phyloP scores from a whole-genome alignment of 192 early-diverging fungal genomes.

The Dimargaris cristalligena region DNA sequence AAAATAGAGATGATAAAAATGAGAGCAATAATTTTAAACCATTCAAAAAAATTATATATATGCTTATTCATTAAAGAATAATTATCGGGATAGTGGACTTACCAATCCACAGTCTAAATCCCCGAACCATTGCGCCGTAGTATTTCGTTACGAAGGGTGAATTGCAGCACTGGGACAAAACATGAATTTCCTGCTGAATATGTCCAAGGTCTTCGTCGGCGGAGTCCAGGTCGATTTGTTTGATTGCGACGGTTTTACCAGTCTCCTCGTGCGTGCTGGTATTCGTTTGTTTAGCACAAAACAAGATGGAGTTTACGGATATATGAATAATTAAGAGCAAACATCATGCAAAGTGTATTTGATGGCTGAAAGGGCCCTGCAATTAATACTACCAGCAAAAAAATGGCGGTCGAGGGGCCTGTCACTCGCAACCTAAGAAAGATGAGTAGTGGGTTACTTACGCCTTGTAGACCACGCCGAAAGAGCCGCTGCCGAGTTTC shows the following conservation, averaged over 20 bases:
- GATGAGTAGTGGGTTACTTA: constrained; percentile 15
- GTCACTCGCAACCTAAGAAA: too few species aligned
- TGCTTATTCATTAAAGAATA: not conserved
- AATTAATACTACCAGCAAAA: too few species aligned
- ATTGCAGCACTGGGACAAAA: constrained; percentile 28
- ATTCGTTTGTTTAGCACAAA: too few species aligned
- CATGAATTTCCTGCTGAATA: constrained; percentile 33
- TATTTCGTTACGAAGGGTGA: constrained; percentile 30
- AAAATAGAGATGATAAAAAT: not conserved
- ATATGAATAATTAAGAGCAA: too few species aligned
- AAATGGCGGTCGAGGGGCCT: too few species aligned
- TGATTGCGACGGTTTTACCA: constrained; percentile 28
- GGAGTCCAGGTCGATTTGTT: constrained; percentile 32
- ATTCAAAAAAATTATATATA: not conserved
- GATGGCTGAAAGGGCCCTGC: too few species aligned
- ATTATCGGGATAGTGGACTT: constrained; percentile 10
- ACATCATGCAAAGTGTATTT: too few species aligned
- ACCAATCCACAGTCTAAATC: constrained; percentile 35
- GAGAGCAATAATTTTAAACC: not conserved
- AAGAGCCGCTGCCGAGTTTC: constrained; percentile 33
- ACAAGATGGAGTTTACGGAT: too few species aligned
- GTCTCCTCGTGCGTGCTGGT: constrained; percentile 29
- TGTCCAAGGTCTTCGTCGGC: constrained; percentile 34
- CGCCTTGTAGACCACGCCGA: constrained; percentile 37
- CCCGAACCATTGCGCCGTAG: constrained; percentile 29